Evolutionary conservation across 2,329 filamentous ascomycete genomes (phyloP).

Genomic region (Erysiphe neolycopersici): DNA sequence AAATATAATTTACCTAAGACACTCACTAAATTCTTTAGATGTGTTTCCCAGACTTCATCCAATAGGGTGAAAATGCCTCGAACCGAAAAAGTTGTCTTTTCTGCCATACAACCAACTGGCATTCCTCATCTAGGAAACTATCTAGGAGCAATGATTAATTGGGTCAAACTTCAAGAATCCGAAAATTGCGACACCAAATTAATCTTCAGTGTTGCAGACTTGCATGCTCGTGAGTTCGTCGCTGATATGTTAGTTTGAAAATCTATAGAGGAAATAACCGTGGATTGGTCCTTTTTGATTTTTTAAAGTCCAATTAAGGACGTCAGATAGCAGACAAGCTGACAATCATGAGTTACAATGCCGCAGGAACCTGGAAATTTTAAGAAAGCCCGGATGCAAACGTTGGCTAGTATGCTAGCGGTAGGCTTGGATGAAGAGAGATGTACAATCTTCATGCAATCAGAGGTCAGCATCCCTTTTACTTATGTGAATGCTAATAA

Average conservation of each 20-base stretch:
- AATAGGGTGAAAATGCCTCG: neutral
- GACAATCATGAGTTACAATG: constrained; percentile 31
- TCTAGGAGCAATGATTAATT: constrained; percentile 64
- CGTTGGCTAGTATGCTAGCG: constrained; percentile 55
- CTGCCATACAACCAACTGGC: constrained; percentile 89
- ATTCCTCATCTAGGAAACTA: constrained; percentile 91
- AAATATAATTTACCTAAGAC: too few relatives aligned
- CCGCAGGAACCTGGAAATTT: constrained; percentile 38
- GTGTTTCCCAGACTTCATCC: too few relatives aligned
- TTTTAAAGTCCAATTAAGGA: too few relatives aligned
- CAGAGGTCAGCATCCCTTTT: constrained; percentile 23
- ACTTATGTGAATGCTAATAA: neutral
- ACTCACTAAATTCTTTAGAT: too few relatives aligned
- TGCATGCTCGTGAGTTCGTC: constrained; percentile 29
- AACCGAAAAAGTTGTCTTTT: constrained; percentile 37
- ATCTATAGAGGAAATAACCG: too few relatives aligned
- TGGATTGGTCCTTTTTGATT: too few relatives aligned
- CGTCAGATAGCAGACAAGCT: too few relatives aligned
- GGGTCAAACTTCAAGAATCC: constrained; percentile 53
- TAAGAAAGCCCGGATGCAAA: constrained; percentile 39
- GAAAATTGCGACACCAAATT: constrained; percentile 30
- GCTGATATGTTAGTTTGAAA: neutral
- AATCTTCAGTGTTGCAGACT: constrained; percentile 70
- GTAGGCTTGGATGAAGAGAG: constrained; percentile 58
- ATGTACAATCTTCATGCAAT: constrained; percentile 62